These are phyloP conservation scores for Hemerocallis citrina DNA, from an alignment of 106 monocot genomes.

Conservation along the genomic window DNA sequence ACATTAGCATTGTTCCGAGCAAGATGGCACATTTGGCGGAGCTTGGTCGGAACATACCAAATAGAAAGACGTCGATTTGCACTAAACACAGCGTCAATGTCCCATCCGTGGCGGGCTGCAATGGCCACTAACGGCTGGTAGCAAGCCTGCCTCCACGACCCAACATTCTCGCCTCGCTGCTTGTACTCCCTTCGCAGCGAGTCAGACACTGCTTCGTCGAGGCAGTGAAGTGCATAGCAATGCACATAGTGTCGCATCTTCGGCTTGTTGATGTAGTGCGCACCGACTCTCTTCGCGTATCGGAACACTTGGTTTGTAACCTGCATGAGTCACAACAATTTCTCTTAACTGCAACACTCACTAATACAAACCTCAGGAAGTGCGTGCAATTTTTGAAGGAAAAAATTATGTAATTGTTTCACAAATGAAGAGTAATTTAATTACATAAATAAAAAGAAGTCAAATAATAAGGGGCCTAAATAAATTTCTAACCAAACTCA, in stretches of 20 bases:
- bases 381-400: too few relatives aligned
- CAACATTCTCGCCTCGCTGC: slow-evolving; percentile 87
- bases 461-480: too few relatives aligned
- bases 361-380: too few relatives aligned
- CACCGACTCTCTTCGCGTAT: slow-evolving; percentile 82
- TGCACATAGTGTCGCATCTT: slow-evolving; percentile 99
- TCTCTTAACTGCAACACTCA: not conserved
- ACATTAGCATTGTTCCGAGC: slow-evolving; percentile 43
- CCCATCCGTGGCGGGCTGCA: slow-evolving; percentile 65
- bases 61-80: slow-evolving; percentile 78
- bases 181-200: slow-evolving; percentile 67
- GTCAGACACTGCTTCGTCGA: slow-evolving; percentile 81
- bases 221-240: slow-evolving; percentile 96
- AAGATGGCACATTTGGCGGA: slow-evolving; percentile 88
- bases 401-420: too few relatives aligned
- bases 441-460: too few relatives aligned
- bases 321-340: slow-evolving; percentile 20
- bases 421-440: too few relatives aligned
- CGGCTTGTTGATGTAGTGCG: slow-evolving; percentile 99
- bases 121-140: slow-evolving; percentile 87
- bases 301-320: slow-evolving; percentile 97
- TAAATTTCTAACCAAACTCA: too few relatives aligned
- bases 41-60: slow-evolving; percentile 98
- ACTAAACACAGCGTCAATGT: slow-evolving; percentile 87
- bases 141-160: slow-evolving; percentile 90